These are phyloP conservation scores for Salix caprea DNA, from an alignment of 345 rosid genomes.

Conservation along the genomic window DNA sequence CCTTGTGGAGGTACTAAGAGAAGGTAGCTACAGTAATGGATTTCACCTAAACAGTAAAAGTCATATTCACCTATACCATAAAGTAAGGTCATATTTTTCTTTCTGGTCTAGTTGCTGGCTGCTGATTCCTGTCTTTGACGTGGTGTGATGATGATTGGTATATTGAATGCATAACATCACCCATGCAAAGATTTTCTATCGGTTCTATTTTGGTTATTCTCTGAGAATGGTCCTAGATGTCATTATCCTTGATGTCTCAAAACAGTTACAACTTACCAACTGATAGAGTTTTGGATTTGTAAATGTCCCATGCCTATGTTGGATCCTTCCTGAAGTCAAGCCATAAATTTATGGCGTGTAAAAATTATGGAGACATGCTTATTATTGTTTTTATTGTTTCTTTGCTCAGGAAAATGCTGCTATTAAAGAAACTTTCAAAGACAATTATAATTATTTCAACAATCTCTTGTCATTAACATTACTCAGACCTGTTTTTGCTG, in stretches of 20 bases:
- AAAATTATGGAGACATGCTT: not conserved
- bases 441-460: not conserved
- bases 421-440: not conserved
- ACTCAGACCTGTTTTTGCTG: not conserved
- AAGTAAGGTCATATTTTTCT: not conserved
- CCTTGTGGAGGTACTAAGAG: not conserved
- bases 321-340: slow-evolving; percentile 10
- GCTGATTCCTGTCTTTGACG: not conserved
- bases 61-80: not conserved
- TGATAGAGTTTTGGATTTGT: slow-evolving; percentile 5
- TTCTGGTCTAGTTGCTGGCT: not conserved
- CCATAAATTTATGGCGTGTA: not conserved
- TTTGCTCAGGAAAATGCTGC: not conserved
- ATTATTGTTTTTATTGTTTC: not conserved
- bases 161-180: not conserved
- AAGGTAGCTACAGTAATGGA: not conserved
- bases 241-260: slow-evolving; percentile 2
- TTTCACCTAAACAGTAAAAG: not conserved
- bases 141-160: not conserved
- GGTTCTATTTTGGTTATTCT: not conserved
- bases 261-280: slow-evolving; percentile 5
- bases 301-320: slow-evolving; percentile 4
- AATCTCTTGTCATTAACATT: not conserved
- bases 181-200: not conserved
- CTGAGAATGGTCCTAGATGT: not conserved